Evolutionary conservation across 805 yeast species (phyloP), one percentile per base, ranked within the genome.

Genomic region (Cyberlindnera mississippiensis): DNA sequence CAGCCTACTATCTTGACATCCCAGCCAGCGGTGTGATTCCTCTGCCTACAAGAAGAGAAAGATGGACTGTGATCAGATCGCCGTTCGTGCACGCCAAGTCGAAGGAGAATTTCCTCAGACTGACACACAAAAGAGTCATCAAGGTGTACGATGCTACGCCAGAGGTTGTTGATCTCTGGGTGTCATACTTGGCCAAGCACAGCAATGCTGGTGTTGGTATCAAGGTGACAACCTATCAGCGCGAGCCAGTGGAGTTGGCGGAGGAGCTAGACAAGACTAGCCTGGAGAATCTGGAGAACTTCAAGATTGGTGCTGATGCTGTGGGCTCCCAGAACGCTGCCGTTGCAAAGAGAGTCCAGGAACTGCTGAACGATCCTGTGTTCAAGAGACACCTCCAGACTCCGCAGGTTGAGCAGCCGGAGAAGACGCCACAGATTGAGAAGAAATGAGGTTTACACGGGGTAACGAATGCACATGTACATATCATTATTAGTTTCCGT

Each of bases 21-120:
- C 96, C 98, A 14, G 79, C 85, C 27, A 75, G 80, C 12, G 90
- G 89, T 2, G 82, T 91, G 15, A 72, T 69, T 27, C 85, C 81
- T 37, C 62, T 77, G 49, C 83, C 79, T 49, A 80, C 84, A 3
- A 83, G 79, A 59, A 77, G 81, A 54, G 85, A 91, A 63, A 76
- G 89, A 53, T 91, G 96, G 87, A 93, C 99, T 0, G 96, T 93
- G 33, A 89, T 84, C 56, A 78, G 82, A 61, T 81, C 96, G 3
- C 97, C 97, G 2, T 93, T 93, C 62, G 96, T 85, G 16, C 93
- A 87, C 59, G 95, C 97, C 39, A 90, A 89, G 62, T 75, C 93
- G 9, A 93, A 93, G 67, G 96, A 91, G 68, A 93, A 91, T 71
- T 93, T 85, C 66, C 85, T 86, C 68, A 81, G 98, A 68, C 73